phyloP scores from a whole-genome alignment of 768 basidiomycete species.

The Cystobasidium tubakii region DNA sequence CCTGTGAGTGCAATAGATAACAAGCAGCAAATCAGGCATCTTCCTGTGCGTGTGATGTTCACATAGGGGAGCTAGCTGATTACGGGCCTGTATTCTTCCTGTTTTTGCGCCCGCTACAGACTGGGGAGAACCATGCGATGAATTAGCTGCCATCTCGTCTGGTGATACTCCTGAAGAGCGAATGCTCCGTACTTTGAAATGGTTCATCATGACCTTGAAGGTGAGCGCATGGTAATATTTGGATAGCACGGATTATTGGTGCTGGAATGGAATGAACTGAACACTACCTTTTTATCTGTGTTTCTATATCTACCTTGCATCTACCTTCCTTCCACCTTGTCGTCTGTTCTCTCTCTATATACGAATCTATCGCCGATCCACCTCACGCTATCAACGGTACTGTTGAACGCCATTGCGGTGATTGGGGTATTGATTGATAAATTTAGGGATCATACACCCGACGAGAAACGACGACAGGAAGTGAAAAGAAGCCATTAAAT shows the following conservation, averaged over 20 bases:
- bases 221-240: constrained; percentile 57
- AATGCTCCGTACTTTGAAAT: constrained; percentile 72
- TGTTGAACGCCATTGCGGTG: no score
- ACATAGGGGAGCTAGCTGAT: not conserved
- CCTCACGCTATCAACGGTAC: no score
- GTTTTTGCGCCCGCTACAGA: constrained; percentile 48
- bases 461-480: constrained; percentile 88
- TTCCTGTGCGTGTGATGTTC: no score
- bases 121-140: constrained; percentile 89
- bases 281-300: not conserved
- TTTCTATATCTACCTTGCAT: not conserved
- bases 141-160: constrained; percentile 79
- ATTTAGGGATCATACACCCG: constrained; percentile 64
- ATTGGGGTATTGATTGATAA: no score
- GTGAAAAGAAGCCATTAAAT: constrained; percentile 98
- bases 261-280: not conserved
- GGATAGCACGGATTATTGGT: constrained; percentile 34
- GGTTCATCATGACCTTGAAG: constrained; percentile 96
- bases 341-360: no score
- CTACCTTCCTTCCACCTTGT: not conserved
- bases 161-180: constrained; percentile 68
- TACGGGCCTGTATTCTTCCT: constrained; percentile 33
- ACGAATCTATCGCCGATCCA: no score
- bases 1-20: constrained; percentile 67
- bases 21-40: no score